Evolutionary conservation across 2,329 filamentous ascomycete genomes (phyloP), one percentile per base, ranked within the genome.

Genomic region (Rhexocercosporidium sp.): DNA sequence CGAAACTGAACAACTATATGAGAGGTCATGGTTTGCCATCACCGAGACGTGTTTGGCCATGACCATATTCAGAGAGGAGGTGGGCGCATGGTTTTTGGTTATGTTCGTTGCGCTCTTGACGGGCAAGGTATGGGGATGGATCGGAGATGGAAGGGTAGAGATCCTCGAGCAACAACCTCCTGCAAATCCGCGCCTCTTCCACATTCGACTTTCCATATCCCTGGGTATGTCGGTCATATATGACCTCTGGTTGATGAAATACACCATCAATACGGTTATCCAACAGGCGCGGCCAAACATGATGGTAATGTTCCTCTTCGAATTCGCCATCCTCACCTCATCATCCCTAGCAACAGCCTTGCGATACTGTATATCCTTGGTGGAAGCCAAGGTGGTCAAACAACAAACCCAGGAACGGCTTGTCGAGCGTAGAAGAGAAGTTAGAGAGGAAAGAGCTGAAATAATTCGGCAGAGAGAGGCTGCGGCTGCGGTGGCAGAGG

Each of bases 301-400:
- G 92, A 99, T 98, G 94, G 94, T 99, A 70, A 98, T 99, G 94
- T 99, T 99, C 76, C 89, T 96, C 6, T 99, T 99, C 74, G 96
- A 99, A 79, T 98, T 98, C 77, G 94, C 95, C 44, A 90, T 99
- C 51, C 82, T 98, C 68, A 85, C 89, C 2, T 90, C 96, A 11
- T 90, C 90, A 61, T 97, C 95, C 0, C 83, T 89, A 62, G 94
- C 95, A 57, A 97, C 94, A 0, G 85, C 88, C 1, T 83, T 89
- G 64, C 89, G 94, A 67, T 99, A 99, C 79, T 79, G 86, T 22
- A 86, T 98, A 60, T 92, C 91, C 3, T 80, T 97, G 51, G 83
- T 90, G 9, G 96, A 99, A 78, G 87, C 92, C 56, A 86, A 86
- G 57, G 90, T 97, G 61, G 86, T 92, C 64, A 88, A 88, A 75